Evolutionary conservation across 768 basidiomycete genomes (phyloP).

Genomic region (Suillus plorans): DNA sequence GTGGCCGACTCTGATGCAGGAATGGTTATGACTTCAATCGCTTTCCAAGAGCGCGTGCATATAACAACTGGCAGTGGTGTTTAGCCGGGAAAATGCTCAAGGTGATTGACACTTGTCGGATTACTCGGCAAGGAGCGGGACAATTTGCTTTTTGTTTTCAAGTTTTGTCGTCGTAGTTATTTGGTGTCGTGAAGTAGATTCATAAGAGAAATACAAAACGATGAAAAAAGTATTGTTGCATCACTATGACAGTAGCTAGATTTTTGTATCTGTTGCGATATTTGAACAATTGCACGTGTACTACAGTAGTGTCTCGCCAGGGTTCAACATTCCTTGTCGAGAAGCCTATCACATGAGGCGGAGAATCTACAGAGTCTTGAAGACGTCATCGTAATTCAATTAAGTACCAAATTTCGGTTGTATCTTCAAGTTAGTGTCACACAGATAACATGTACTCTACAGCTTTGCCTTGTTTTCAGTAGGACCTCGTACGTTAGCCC

Average conservation of each 20-base stretch:
- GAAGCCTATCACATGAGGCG: not conserved
- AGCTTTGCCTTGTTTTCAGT: slow-evolving; percentile 35
- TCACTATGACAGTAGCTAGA: not conserved
- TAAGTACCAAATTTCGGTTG: not conserved
- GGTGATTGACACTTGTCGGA: not conserved
- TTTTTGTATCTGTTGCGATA: not conserved
- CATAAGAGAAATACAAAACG: not conserved
- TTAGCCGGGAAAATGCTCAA: not conserved
- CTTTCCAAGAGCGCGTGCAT: not conserved
- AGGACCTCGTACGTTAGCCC: slow-evolving; percentile 53
- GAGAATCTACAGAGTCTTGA: not conserved
- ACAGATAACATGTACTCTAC: slow-evolving; percentile 12
- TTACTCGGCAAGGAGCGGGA: not conserved
- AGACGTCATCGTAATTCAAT: not conserved
- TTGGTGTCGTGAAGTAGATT: not conserved
- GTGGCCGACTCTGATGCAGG: not conserved
- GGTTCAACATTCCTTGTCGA: not conserved
- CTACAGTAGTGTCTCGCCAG: not conserved
- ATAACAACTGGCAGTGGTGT: not conserved
- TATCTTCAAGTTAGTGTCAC: not conserved
- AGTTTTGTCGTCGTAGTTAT: not conserved
- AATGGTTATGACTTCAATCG: not conserved
- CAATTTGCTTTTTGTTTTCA: not conserved
- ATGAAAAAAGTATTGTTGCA: not conserved
- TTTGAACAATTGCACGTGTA: not conserved